Base-by-base conservation (phyloP, 768 basidiomycete genomes). In the Mycena metata region DNA sequence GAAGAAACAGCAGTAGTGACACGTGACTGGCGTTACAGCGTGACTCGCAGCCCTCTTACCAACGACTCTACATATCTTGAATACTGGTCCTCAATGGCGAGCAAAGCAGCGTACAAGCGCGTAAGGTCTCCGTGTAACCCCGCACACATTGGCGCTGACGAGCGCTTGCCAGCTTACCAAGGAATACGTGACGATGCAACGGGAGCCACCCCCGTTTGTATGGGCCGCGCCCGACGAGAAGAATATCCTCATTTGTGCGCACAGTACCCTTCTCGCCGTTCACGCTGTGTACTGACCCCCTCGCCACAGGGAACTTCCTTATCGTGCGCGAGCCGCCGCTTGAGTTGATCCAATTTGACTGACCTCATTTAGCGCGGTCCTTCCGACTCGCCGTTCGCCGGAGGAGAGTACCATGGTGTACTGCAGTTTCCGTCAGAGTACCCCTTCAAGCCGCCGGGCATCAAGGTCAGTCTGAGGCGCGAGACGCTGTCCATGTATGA, bases 191-290 rank as follows among this genome's bases (percentile, higher is more conserved):
- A 83, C 88, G 55, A 97, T 98, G 94, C 95, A 97, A 82, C 92
- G 83, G 76, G 91, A 93, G 68, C 95, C 97, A 16, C 97, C 97
- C 1, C 97, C 97, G 67, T 99, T 96, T 79, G 91, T 98, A 23
- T 96, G 94, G 92, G 96, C 97, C 43, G 87, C 87, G 35, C 97
- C 97, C 16, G 96, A 98, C 75, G 97, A 99, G 87, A 96, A 96
- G 90, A 97, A 98, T 79, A 96, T 98, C 74, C 79, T 98, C 57
- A 96, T 89, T 62, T 98, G 96, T 98, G 78, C 80, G 96, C 39
- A 13, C 43, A 4, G 30, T 21, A 23, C 12, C 60, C 16, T 41
- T 19, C 21, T 59, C 66, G 56, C 33, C 39, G 11, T 15, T 10
- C 39, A n/a, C n/a, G n/a, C n/a, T n/a, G 11, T 33, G 60, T 59